Conservation (phyloP, 148 eudicot genomes). For the Cornus controversa region DNA sequence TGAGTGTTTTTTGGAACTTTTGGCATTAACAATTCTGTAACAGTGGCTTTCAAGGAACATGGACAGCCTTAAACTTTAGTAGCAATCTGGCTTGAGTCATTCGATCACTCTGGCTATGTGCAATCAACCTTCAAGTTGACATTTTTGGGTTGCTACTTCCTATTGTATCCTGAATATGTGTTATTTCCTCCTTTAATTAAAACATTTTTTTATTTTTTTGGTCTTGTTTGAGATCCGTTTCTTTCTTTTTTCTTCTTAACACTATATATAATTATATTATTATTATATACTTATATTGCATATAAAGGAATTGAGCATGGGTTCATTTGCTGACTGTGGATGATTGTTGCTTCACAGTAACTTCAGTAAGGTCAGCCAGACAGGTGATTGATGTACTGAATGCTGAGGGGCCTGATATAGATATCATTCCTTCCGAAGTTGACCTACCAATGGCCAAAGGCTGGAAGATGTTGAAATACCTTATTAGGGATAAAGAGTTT, state of each 20-base stretch:
- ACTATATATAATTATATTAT: neutral
- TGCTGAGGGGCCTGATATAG: conserved; percentile 91
- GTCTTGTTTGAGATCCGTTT: neutral
- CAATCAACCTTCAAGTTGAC: neutral
- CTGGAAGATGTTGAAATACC: conserved; percentile 81
- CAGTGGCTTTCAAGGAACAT: too few species aligned
- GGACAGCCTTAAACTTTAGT: neutral
- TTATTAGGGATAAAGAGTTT: conserved; percentile 74
- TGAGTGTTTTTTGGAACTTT: neutral
- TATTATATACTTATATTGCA: too few species aligned
- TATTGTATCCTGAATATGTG: neutral
- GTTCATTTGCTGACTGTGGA: conserved; percentile 4
- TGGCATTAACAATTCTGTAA: too few species aligned
- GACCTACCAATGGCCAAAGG: conserved; percentile 97
- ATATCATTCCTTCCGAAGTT: conserved; percentile 90
- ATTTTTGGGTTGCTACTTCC: too few species aligned
- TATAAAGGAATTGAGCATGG: neutral
- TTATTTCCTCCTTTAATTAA: neutral
- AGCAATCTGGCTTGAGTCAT: neutral
- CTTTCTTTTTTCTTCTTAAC: too few species aligned
- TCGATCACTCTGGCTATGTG: neutral
- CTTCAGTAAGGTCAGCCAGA: conserved; percentile 84
- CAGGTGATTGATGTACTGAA: conserved; percentile 96
- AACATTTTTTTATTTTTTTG: neutral
- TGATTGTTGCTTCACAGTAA: conserved; percentile 54